These are phyloP conservation scores for Eucalyptus pauciflora DNA, from an alignment of 345 rosid species.

Conservation along the genomic window DNA sequence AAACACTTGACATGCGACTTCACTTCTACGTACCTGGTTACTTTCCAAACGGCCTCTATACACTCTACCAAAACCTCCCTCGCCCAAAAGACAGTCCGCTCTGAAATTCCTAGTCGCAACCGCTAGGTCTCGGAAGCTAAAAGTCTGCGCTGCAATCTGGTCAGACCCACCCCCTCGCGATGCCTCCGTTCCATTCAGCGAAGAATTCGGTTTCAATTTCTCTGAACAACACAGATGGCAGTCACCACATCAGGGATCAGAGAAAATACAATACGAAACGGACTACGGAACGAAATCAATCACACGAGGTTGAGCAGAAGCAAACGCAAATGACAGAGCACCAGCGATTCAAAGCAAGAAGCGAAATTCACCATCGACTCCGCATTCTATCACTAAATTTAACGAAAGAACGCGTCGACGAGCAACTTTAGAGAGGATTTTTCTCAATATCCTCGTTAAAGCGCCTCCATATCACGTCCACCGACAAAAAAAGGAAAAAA, in stretches of 20 bases:
- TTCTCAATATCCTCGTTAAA: neutral
- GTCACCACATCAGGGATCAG: neutral
- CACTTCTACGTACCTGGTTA: constrained; percentile 35
- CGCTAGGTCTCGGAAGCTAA: constrained; percentile 74
- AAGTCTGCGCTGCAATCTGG: constrained; percentile 55
- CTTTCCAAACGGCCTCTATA: constrained; percentile 63
- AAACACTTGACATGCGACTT: neutral
- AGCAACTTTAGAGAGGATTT: neutral
- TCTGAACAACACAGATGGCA: constrained; percentile 9
- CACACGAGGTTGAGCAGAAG: neutral
- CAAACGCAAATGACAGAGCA: neutral
- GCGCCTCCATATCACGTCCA: neutral
- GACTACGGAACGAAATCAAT: neutral
- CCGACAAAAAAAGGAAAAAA: neutral
- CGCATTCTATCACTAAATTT: neutral
- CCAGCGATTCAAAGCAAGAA: neutral
- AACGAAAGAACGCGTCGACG: neutral
- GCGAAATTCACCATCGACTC: neutral
- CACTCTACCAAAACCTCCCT: constrained; percentile 89
- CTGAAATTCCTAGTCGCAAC: constrained; percentile 71
- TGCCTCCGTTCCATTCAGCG: constrained; percentile 13
- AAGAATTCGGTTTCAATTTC: constrained; percentile 22
- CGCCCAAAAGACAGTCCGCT: constrained; percentile 72
- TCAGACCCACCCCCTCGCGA: constrained; percentile 37
- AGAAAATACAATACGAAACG: neutral